Percentiles rank a stretch among this genome's conserved stretches.
phyloP scores from a whole-genome alignment of 2,329 filamentous ascomycete species.

The Aspergillus ruber region DNA sequence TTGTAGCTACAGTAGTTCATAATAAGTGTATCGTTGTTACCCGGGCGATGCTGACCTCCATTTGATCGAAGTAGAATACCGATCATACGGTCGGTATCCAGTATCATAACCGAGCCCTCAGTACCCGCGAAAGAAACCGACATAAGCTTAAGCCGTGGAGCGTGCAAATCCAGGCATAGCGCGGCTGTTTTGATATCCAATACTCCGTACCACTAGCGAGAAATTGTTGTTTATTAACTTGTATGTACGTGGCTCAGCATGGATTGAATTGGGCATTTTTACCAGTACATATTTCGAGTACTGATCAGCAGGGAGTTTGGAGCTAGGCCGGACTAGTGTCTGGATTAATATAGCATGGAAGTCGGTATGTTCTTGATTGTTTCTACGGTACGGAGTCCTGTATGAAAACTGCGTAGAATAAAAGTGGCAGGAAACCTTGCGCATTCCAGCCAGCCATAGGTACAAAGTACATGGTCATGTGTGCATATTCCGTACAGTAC shows the following conservation, averaged over 20 bases:
- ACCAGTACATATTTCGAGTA: background rate
- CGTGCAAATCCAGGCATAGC: background rate
- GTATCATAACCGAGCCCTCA: too few relatives aligned
- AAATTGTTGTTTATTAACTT: background rate
- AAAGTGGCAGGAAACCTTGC: background rate
- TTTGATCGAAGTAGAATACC: too few relatives aligned
- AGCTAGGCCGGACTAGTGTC: background rate
- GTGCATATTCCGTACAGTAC: too few relatives aligned
- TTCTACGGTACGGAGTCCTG: background rate
- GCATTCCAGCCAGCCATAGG: background rate
- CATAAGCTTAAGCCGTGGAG: background rate
- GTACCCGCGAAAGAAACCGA: too few relatives aligned
- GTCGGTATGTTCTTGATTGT: background rate
- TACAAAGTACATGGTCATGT: background rate
- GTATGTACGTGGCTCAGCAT: background rate
- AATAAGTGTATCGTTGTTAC: too few relatives aligned
- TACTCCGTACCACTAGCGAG: background rate
- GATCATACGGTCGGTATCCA: too few relatives aligned
- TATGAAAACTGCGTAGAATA: too few relatives aligned
- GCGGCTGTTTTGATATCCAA: background rate
- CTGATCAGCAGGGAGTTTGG: background rate
- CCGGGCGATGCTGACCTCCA: too few relatives aligned
- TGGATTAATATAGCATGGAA: background rate
- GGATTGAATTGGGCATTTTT: background rate
- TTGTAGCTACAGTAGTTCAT: too few relatives aligned